Conservation (phyloP, 2,329 filamentous ascomycete species). For the Microascus cirrosus region DNA sequence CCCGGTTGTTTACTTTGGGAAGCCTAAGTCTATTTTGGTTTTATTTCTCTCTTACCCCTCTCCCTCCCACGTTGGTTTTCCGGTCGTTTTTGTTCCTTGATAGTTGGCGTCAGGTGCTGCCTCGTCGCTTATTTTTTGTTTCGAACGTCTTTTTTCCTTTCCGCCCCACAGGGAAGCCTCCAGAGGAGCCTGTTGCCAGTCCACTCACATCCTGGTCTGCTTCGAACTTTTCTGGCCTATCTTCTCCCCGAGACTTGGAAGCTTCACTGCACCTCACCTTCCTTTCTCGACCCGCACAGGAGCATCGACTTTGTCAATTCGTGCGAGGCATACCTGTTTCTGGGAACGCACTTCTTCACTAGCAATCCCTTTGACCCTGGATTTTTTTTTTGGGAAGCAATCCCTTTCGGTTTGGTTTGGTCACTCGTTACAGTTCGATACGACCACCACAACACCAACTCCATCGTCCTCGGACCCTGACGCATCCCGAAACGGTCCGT, state of each 20-base stretch:
- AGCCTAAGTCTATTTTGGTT: background rate
- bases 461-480: background rate
- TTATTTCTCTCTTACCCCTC: background rate
- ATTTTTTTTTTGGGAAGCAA: background rate
- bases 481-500: background rate
- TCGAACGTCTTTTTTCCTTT: background rate
- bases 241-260: conserved; percentile 4
- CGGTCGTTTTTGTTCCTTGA: background rate
- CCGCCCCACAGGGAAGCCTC: conserved; percentile 2
- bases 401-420: background rate
- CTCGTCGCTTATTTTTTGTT: background rate
- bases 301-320: background rate
- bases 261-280: conserved; percentile 2
- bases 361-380: background rate
- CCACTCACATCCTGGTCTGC: conserved; percentile 2
- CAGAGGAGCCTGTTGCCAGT: background rate
- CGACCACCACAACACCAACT: background rate
- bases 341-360: background rate
- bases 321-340: background rate
- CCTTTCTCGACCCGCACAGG: background rate
- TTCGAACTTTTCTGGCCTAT: conserved; percentile 5
- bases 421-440: background rate
- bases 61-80: background rate
- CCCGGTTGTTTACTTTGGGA: background rate
- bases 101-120: background rate